These are phyloP conservation scores for Eucommia ulmoides DNA, from an alignment of 257 asterid species.

Conservation along the genomic window DNA sequence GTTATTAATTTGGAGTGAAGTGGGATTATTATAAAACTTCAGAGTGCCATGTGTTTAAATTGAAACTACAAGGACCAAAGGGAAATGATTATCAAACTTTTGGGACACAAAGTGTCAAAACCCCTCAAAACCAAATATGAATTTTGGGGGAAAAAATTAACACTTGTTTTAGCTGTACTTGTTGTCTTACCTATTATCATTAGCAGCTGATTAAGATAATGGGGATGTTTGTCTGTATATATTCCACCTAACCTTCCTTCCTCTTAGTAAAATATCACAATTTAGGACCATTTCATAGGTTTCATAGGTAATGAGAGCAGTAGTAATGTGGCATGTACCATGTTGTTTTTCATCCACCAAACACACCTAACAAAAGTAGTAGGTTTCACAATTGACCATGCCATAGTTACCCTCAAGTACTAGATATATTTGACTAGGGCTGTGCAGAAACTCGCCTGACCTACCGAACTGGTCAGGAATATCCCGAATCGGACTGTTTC, in stretches of 20 bases:
- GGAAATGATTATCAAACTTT: no score
- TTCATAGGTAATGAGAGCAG: background rate
- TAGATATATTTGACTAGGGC: no score
- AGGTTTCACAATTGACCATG: background rate
- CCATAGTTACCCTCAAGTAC: background rate
- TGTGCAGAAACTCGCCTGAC: no score
- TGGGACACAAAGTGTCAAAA: no score
- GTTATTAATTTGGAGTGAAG: no score
- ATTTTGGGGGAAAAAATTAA: background rate
- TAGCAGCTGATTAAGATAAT: background rate
- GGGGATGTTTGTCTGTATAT: background rate
- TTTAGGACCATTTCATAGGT: background rate
- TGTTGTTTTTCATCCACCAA: background rate
- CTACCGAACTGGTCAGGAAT: no score
- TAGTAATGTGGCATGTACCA: background rate
- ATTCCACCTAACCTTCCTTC: conserved; percentile 2
- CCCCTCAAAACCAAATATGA: no score
- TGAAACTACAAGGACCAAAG: no score
- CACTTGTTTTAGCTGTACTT: conserved; percentile 3
- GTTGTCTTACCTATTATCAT: conserved; percentile 9
- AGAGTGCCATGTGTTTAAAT: no score
- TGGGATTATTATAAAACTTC: no score
- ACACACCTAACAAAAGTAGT: background rate
- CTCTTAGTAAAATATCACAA: background rate
- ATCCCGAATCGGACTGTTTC: no score